A percentile compares a stretch with the other conserved stretches of the same genome.
Evolutionary conservation across 805 yeast species (phyloP).

Genomic region (Kodamaea lidongshanica): DNA sequence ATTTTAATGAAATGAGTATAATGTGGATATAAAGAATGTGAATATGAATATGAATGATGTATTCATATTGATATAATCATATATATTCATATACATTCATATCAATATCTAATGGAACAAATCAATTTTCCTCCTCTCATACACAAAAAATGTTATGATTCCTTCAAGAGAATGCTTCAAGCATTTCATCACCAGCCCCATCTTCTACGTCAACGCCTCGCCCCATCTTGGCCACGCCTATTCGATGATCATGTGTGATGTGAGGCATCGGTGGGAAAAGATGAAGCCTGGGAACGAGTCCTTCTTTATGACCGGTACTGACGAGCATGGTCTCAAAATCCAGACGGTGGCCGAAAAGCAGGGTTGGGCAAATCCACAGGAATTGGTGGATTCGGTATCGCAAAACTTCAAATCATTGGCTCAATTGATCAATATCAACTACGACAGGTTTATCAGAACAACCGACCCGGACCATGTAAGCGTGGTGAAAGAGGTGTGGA

Average conservation of each 20-base stretch:
- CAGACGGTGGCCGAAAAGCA: constrained; percentile 69
- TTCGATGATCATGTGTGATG: constrained; percentile 80
- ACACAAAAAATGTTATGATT: no score
- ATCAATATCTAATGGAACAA: no score
- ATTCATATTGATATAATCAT: no score
- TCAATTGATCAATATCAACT: constrained; percentile 45
- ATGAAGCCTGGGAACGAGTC: constrained; percentile 30
- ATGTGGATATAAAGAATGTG: no score
- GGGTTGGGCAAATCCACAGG: constrained; percentile 43
- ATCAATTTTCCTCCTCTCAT: no score
- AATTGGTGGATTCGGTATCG: constrained; percentile 67
- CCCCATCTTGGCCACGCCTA: constrained; percentile 95
- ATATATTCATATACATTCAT: no score
- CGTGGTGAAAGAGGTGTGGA: constrained; percentile 71
- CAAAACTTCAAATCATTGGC: constrained; percentile 62
- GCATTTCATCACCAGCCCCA: constrained; percentile 71
- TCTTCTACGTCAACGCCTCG: constrained; percentile 89
- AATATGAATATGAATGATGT: no score
- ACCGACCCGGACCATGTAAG: constrained; percentile 74
- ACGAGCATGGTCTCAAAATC: constrained; percentile 93
- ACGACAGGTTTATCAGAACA: constrained; percentile 81
- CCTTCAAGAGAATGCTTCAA: no score
- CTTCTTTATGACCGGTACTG: constrained; percentile 83
- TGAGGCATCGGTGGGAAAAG: constrained; percentile 64
- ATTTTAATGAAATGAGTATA: no score